These are phyloP conservation scores for Rhododendron mucronatum DNA, from an alignment of 148 eudicot genomes.

Conservation along the genomic window DNA sequence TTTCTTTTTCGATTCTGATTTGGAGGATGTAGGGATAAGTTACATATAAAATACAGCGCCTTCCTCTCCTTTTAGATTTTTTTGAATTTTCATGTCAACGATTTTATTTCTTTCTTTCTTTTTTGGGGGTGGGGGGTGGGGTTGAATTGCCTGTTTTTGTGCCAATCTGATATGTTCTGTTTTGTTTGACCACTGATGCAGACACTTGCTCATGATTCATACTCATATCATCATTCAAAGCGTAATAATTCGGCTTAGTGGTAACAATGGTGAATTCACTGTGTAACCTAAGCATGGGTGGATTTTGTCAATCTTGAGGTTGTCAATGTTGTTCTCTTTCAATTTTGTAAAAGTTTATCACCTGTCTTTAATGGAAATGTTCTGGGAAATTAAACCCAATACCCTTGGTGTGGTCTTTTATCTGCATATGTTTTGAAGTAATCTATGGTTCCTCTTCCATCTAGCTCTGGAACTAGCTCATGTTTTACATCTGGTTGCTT, in stretches of 20 bases:
- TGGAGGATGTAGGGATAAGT: not conserved
- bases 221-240: constrained; percentile 46
- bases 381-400: not conserved
- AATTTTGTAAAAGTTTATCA: not conserved
- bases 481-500: not conserved
- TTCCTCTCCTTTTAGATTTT: not conserved
- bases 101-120: not conserved
- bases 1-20: not conserved
- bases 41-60: not conserved
- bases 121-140: too few relatives aligned
- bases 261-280: not conserved
- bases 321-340: not conserved
- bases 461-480: not conserved
- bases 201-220: constrained; percentile 93
- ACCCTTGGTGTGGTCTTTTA: not conserved
- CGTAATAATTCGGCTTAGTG: constrained; percentile 18
- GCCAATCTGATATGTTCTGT: not conserved
- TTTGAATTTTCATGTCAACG: not conserved
- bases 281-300: not conserved
- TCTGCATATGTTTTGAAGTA: not conserved
- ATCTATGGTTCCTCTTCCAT: not conserved
- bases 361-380: not conserved
- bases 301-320: not conserved
- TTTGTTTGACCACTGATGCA: constrained; percentile 33
- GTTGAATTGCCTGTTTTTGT: not conserved